Evolutionary conservation across 2,329 filamentous ascomycete species (phyloP).

Genomic region (Botryosphaeria dothidea): DNA sequence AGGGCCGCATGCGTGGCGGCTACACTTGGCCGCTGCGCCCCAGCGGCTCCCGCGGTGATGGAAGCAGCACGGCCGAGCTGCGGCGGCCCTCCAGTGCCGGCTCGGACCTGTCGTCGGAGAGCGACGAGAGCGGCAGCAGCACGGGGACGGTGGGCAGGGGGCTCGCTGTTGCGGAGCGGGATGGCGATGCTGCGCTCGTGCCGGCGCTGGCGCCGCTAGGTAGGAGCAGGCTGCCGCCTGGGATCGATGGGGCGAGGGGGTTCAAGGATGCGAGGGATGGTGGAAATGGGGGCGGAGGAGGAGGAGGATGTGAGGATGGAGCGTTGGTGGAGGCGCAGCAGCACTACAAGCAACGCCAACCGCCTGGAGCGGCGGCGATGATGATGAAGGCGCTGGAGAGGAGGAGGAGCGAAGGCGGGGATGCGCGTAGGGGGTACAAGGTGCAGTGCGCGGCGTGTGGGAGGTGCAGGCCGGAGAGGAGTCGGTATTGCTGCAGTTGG

Average conservation of each 20-base stretch:
- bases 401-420: neutral
- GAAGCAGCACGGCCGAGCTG: neutral
- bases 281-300: neutral
- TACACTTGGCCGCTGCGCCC: neutral
- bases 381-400: conserved; percentile 4
- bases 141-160: no score
- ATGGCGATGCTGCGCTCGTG: neutral
- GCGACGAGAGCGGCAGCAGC: no score
- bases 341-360: neutral
- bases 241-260: neutral
- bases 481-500: conserved; percentile 7
- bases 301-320: neutral
- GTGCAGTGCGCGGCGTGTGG: conserved; percentile 7
- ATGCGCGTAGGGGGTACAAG: neutral
- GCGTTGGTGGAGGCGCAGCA: no score
- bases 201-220: neutral
- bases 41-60: neutral
- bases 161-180: no score
- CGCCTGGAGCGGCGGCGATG: neutral
- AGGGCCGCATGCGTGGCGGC: no score
- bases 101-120: no score
- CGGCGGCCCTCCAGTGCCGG: no score
- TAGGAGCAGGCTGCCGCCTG: neutral
- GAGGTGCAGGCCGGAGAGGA: neutral
- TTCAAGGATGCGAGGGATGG: neutral